phyloP scores from a whole-genome alignment of 192 early-diverging fungal genomes.

The Obelidium mucronatum region DNA sequence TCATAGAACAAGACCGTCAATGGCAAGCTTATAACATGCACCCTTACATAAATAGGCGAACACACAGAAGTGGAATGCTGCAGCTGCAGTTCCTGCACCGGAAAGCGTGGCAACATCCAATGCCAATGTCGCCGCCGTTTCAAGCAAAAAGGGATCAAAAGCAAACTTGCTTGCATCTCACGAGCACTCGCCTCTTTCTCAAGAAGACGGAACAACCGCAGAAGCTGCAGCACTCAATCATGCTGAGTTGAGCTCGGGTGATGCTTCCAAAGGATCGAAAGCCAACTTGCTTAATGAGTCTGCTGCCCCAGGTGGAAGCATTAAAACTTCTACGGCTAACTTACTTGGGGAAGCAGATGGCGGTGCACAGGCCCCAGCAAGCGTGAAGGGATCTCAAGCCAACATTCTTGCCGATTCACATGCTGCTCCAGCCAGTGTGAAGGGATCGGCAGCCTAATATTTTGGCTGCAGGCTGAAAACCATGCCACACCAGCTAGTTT shows the following conservation, averaged over 20 bases:
- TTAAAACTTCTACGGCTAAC: background rate
- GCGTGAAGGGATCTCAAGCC: conserved; percentile 11
- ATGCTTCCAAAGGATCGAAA: background rate
- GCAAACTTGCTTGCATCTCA: conserved; percentile 11
- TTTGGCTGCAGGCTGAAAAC: background rate
- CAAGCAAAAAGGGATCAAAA: background rate
- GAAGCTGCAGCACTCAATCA: background rate
- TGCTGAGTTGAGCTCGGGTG: background rate
- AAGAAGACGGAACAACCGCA: background rate
- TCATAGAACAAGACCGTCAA: too few relatives aligned
- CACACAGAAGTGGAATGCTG: background rate
- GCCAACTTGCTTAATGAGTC: background rate
- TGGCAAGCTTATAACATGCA: too few relatives aligned
- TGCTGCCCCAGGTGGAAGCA: background rate
- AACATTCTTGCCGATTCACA: background rate
- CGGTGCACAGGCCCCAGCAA: background rate
- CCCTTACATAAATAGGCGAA: too few relatives aligned
- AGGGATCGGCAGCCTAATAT: conserved; percentile 13
- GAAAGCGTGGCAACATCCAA: background rate
- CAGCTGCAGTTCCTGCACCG: background rate
- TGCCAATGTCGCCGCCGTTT: background rate
- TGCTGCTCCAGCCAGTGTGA: background rate
- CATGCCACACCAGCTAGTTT: background rate
- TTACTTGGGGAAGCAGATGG: background rate
- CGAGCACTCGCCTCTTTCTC: background rate